Base-by-base conservation (phyloP, 176 grass and related monocot species). In the Zoysia japonica region DNA sequence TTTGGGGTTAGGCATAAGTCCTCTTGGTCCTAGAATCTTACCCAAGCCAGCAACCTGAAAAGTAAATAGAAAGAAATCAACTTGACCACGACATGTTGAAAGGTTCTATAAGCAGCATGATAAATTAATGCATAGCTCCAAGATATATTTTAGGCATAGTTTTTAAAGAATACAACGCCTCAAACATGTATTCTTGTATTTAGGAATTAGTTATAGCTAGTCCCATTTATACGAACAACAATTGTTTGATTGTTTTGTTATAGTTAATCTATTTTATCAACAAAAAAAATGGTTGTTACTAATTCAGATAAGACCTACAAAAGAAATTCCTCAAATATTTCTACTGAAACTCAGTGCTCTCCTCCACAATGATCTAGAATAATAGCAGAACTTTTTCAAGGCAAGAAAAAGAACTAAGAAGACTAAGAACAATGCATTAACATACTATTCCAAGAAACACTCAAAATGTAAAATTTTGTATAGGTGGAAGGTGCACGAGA, bases 1-100 rank as follows among this genome's bases (percentile, higher is more conserved):
- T 89, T 99, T 99, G 36, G 96, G 96, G 76, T 96, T 99, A 73
- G 96, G 96, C 96, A 99, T 99, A 84, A 99, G 89, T 86, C 96
- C 96, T 82, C 96, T 93, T 52, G 96, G 96, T 85, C 96, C 96
- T 82, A 99, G 86, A 93, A 99, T 89, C 77, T 92, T 92, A 60
- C 92, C 92, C 69, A 99, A 86, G 75, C 79, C 82, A 3, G 96
- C 96, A 78, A 99, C 96, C 96, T 99, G 80, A 78, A 49, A 56
- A 67, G 28, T 52, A 75, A 59, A 87, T 14, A 73, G 45, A 78
- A 78, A 70, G n/a, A 79, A 70, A 75, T 71, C 48, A 83, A 71
- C 59, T 55, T 15, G 55, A 49, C 43, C n/a, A 60, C 2, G 38
- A 17, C 0, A 65, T 3, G 35, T 1, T 10, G 40, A 15, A 84